Base-by-base conservation (phyloP, 805 yeast species). In the Wickerhamiella azyma region DNA sequence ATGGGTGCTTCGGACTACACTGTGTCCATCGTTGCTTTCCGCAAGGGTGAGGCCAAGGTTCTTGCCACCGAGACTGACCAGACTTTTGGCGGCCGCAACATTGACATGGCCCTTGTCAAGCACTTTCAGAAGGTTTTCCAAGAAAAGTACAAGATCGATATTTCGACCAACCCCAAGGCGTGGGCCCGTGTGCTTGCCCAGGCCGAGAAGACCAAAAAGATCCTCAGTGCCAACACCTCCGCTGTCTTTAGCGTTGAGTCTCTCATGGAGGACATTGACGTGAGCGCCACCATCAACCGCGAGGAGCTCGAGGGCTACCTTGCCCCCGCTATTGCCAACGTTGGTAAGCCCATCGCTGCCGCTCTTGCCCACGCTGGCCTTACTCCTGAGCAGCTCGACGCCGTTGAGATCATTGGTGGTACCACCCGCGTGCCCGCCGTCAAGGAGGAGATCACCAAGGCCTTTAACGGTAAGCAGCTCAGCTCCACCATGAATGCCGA, bases 11-110 rank as follows among this genome's bases (percentile, higher is more conserved):
- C 97, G 38, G 77, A 94, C 43, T 89, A 77, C 74, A 84, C 92
- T 54, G 94, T 94, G 55, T 70, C 92, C 53, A 73, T 92, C 59
- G 94, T 84, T 49, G 79, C 94, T 50, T 78, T 92, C 69, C 86
- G 85, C 76, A 88, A 81, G 69, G 98, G 98, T 63, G 97, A 92
- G 73, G 76, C 88, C 69, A 86, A 85, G 71, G 75, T 92, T 46
- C 71, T 92, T 57, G 94, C 94, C 57, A 76, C 94, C 52, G 94
- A 94, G 58, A 82, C 77, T 64, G 94, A 88, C 71, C 85, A 85
- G 70, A 85, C 85, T 71, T 92, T 92, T 60, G 99, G 99, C 75
- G 98, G 99, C 68, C 81, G 99, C 71, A 85, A 86, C 66, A 79
- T 92, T 52, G 98, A 92, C 70, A 73, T 72, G 60, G 96, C 95